Base-by-base conservation (phyloP, 2,329 filamentous ascomycete species). In the Cladosporium sp. region DNA sequence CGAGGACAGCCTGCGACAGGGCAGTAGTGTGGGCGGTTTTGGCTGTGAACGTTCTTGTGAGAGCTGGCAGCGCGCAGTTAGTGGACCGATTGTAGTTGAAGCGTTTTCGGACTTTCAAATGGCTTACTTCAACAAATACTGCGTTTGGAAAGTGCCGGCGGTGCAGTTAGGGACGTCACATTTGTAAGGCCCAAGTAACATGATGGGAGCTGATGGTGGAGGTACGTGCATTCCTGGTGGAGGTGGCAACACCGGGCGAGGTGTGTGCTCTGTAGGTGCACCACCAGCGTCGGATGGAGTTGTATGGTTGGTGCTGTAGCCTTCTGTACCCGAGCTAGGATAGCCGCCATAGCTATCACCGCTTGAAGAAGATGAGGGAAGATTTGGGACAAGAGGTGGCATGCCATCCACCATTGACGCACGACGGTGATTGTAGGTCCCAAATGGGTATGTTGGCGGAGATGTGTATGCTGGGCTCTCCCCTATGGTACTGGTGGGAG, bases 81-180 rank as follows among this genome's bases (percentile, higher is more conserved):
- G 43, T 27, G 35, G 4, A n/a, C n/a, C n/a, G n/a, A n/a, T n/a
- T n/a, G n/a, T n/a, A n/a, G n/a, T n/a, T n/a, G n/a, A n/a, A n/a
- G n/a, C n/a, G n/a, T n/a, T n/a, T n/a, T n/a, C n/a, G n/a, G n/a
- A n/a, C n/a, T n/a, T n/a, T n/a, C n/a, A n/a, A n/a, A 15, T 18
- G n/a, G 13, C 77, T 67, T 64, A 83, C 79, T 89, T 92, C 18
- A 92, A 72, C 8, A 92, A 74, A 69, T 84, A 84, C 55, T 84
- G 81, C 0, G 88, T 93, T 60, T 88, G 85, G 58, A 93, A 93
- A 0, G 88, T 83, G 25, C 75, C 69, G 1, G 87, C 86, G 32
- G 67, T 86, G 65, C 88, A 93, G 7, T 83, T 84, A 7, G 74
- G 69, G 62, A 76, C 71, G 71, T 59, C 68, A 64, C 86, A 91